These are phyloP conservation scores for Arabidopsis suecica DNA, from an alignment of 345 rosid species.

Conservation along the genomic window DNA sequence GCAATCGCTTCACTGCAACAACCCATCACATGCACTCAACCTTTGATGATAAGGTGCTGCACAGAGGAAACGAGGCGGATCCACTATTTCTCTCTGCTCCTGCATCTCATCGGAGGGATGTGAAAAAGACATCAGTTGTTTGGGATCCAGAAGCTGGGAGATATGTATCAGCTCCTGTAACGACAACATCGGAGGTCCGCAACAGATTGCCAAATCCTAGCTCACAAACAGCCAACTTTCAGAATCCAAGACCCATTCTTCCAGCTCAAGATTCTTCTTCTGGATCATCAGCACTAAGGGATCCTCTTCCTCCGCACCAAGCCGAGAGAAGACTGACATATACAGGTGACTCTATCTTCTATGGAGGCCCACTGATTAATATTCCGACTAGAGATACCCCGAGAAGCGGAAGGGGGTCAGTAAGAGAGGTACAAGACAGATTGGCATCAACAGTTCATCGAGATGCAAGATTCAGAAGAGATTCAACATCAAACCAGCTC, in stretches of 20 bases:
- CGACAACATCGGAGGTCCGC: conserved; percentile 65
- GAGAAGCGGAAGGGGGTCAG: conserved; percentile 55
- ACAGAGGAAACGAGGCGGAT: conserved; percentile 57
- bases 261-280: conserved; percentile 50
- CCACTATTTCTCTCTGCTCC: conserved; percentile 69
- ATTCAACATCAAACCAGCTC: conserved; percentile 79
- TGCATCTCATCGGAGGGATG: conserved; percentile 76
- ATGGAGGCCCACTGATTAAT: conserved; percentile 82
- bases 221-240: conserved; percentile 46
- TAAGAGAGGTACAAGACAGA: conserved; percentile 66
- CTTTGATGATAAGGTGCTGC: conserved; percentile 56
- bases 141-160: conserved; percentile 98
- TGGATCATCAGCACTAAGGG: conserved; percentile 48
- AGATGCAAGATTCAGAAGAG: conserved; percentile 80
- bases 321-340: conserved; percentile 69
- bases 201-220: conserved; percentile 48
- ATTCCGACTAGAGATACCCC: conserved; percentile 56
- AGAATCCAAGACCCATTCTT: conserved; percentile 49
- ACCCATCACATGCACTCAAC: conserved; percentile 47
- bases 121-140: conserved; percentile 77
- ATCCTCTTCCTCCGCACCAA: conserved; percentile 54
- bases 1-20: conserved; percentile 43
- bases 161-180: conserved; percentile 76
- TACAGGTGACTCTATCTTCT: conserved; percentile 90
- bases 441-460: conserved; percentile 56